Evolutionary conservation across 2,329 filamentous ascomycete species (phyloP).

Genomic region (Lachnellula suecica): DNA sequence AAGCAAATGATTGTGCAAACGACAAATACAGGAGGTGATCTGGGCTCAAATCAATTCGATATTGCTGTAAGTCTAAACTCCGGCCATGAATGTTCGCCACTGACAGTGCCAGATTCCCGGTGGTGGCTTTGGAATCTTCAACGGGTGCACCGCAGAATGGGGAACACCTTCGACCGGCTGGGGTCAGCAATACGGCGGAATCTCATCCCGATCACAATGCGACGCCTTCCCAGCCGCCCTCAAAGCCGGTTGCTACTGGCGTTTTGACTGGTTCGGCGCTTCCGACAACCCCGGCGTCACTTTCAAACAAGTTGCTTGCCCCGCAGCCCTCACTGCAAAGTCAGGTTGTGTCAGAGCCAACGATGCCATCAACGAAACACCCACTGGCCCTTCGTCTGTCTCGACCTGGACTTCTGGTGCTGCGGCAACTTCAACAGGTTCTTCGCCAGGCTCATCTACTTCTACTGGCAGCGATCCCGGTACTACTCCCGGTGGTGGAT

Average conservation of each 20-base stretch:
- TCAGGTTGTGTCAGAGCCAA: conserved; percentile 37
- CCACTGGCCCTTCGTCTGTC: conserved; percentile 28
- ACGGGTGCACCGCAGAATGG: conserved; percentile 52
- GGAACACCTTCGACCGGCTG: conserved; percentile 41
- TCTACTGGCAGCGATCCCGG: not conserved
- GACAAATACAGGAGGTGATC: conserved; percentile 60
- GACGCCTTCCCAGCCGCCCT: conserved; percentile 43
- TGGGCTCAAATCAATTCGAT: conserved; percentile 59
- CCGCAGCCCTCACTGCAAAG: conserved; percentile 42
- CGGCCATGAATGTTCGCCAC: not conserved
- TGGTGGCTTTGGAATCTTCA: conserved; percentile 56
- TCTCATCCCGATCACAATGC: conserved; percentile 43
- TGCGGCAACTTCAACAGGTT: not conserved
- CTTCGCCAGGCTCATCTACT: not conserved
- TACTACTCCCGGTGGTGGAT: not conserved
- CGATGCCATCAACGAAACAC: conserved; percentile 38
- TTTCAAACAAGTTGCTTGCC: conserved; percentile 48
- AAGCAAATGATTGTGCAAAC: conserved; percentile 66
- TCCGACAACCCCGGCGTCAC: conserved; percentile 47
- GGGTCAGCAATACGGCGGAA: conserved; percentile 49
- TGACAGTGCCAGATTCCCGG: conserved; percentile 45
- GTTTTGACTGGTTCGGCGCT: conserved; percentile 52
- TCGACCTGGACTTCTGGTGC: conserved; percentile 6
- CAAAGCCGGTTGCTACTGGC: conserved; percentile 49
- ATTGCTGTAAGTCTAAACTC: conserved; percentile 42